Conservation (phyloP, 2,329 filamentous ascomycete genomes). For the Cercospora sesami region DNA sequence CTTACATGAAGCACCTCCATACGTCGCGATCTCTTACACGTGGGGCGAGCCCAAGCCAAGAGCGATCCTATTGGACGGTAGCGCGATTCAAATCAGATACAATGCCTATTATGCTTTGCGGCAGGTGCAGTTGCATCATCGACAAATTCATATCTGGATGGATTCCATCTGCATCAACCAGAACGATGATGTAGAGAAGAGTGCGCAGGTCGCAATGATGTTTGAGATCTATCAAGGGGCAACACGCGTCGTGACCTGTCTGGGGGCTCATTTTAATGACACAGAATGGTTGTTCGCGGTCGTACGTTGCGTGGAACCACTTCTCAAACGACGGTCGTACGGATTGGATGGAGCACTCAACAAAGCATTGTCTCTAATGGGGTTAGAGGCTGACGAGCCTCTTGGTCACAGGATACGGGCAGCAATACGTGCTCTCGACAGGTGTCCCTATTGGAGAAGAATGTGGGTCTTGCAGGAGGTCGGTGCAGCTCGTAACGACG, state of each 20-base stretch:
- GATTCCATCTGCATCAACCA: background rate
- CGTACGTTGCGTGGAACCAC: background rate
- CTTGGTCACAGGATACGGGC: too few relatives aligned
- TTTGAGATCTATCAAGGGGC: background rate
- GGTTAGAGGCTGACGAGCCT: too few relatives aligned
- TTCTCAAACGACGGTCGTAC: too few relatives aligned
- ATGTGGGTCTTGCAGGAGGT: background rate
- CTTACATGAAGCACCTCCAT: background rate
- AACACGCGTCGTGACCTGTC: background rate
- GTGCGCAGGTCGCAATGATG: background rate
- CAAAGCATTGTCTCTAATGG: too few relatives aligned
- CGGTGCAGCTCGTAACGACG: background rate
- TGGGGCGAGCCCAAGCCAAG: background rate
- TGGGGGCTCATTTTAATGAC: background rate
- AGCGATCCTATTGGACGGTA: too few relatives aligned
- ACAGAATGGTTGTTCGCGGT: background rate
- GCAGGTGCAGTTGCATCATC: background rate
- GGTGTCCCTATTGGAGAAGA: background rate
- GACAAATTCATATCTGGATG: background rate
- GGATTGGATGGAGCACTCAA: too few relatives aligned
- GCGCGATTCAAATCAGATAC: too few relatives aligned
- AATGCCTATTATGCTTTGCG: background rate
- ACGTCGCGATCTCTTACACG: background rate
- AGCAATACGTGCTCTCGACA: too few relatives aligned
- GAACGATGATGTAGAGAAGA: background rate